Evolutionary conservation across 441 rosid genomes (phyloP), one percentile per base, ranked within the genome.

Genomic region (Arabidopsis lyrata): DNA sequence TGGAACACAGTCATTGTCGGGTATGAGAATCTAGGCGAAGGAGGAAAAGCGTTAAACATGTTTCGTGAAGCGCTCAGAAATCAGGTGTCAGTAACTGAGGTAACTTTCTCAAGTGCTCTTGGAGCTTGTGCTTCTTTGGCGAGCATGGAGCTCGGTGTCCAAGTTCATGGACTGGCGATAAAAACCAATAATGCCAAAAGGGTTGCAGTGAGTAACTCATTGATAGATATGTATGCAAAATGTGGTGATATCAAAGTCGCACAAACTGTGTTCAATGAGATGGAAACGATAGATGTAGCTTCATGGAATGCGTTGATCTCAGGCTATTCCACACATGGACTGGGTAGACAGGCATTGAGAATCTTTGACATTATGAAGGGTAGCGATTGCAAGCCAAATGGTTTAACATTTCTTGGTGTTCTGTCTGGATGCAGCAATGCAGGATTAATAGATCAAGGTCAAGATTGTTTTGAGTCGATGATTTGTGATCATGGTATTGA

Each of bases 221-320:
- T 95, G 83, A 84, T 93, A 69, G 93, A 93, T 77, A 95, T 93
- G 98, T 93, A 93, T 78, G 93, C 99, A 42, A 92, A 92, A 81
- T 92, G 97, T 50, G 95, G 99, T 61, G 84, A 81, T 45, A 87
- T 91, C 69, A 72, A 77, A 63, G 84, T 82, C 58, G 91, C 97
- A 13, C 82, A 81, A 6, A 72, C 82, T 55, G 85, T 82, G 50
- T 93, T 95, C 83, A 82, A 85, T 48, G 75, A 38, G 81, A 79
- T 91, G 78, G 71, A 16, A 20, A 72, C 74, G 29, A 76, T 58
- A 63, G 86, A 87, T 59, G 81, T 72, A 70, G 86, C 90, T 72
- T 84, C 98, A 0, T 95, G 98, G 97, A 93, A 91, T 65, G 66
- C 87, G 15, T 84, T 95, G 87, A 88, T 95, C 77, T 85, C 93